Evolutionary conservation across 129 eudicot species (phyloP).

Genomic region (Ambrosia artemisiifolia): DNA sequence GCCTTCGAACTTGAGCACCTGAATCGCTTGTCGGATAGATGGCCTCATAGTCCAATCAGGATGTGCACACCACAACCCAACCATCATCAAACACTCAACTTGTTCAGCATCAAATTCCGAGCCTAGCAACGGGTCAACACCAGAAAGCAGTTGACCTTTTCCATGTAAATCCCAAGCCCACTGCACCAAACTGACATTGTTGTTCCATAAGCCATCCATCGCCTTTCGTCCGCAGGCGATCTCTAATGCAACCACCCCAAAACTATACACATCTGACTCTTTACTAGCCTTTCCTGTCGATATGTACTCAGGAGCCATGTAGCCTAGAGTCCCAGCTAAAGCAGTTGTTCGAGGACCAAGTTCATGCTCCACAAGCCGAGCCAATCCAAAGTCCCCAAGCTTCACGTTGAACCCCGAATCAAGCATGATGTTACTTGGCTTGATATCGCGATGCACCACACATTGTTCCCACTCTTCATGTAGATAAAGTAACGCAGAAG

Average conservation of each 20-base stretch:
- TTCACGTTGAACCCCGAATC: constrained; percentile 53
- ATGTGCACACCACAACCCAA: constrained; percentile 61
- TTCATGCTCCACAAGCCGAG: constrained; percentile 46
- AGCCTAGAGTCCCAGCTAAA: constrained; percentile 55
- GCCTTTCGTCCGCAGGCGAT: constrained; percentile 40
- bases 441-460: constrained; percentile 64
- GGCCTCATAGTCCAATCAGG: constrained; percentile 46
- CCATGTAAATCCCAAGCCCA: constrained; percentile 43
- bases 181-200: constrained; percentile 28
- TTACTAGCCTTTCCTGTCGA: constrained; percentile 45
- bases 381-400: constrained; percentile 65
- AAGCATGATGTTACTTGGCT: constrained; percentile 58
- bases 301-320: constrained; percentile 54
- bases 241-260: constrained; percentile 52
- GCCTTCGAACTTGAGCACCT: constrained; percentile 50
- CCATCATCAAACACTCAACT: constrained; percentile 41
- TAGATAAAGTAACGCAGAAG: constrained; percentile 49
- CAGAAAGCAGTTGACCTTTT: constrained; percentile 28
- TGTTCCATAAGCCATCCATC: not conserved
- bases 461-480: constrained; percentile 64
- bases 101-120: constrained; percentile 19
- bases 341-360: constrained; percentile 44
- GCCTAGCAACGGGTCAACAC: constrained; percentile 26
- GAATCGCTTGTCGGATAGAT: constrained; percentile 47
- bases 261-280: constrained; percentile 54